Conservation (phyloP, 2,329 filamentous ascomycete genomes). For the Celoporthe dispersa region DNA sequence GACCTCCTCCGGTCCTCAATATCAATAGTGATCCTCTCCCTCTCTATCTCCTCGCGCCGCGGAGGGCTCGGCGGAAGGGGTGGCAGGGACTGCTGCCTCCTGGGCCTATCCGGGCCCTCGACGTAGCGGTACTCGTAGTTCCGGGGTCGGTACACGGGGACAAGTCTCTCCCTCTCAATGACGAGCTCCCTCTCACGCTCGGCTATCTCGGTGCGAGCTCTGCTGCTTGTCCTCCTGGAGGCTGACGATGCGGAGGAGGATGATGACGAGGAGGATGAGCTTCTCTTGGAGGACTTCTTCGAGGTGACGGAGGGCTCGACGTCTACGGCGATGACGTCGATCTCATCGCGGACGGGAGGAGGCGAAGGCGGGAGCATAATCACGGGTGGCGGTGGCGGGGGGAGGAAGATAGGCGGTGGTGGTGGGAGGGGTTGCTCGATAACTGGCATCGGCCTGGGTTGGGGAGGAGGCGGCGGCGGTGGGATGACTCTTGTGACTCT, state of each 20-base stretch:
- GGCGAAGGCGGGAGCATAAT: conserved; percentile 30
- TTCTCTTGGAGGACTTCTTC: conserved; percentile 14
- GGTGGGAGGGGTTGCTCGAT: conserved; percentile 28
- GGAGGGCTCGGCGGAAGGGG: conserved; percentile 38
- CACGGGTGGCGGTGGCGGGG: conserved; percentile 32
- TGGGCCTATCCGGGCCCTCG: conserved; percentile 41
- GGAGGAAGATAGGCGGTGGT: conserved; percentile 31
- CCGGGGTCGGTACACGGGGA: conserved; percentile 47
- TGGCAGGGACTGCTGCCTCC: conserved; percentile 43
- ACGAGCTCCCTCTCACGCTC: conserved; percentile 47
- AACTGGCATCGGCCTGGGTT: conserved; percentile 32
- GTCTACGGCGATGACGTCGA: conserved; percentile 37
- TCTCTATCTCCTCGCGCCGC: conserved; percentile 40
- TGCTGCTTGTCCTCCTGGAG: conserved; percentile 29
- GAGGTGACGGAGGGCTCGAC: conserved; percentile 33
- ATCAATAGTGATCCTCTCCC: conserved; percentile 38
- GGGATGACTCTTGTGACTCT: conserved; percentile 47
- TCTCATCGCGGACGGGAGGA: conserved; percentile 32
- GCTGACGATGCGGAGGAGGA: conserved; percentile 24
- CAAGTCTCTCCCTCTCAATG: conserved; percentile 56
- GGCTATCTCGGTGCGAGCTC: conserved; percentile 28
- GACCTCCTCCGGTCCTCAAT: conserved; percentile 41
- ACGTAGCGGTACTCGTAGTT: conserved; percentile 58
- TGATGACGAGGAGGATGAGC: conserved; percentile 21
- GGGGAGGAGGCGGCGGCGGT: conserved; percentile 38